Evolutionary conservation across 345 rosid genomes (phyloP), one percentile per base, ranked within the genome.

Genomic region (Raphanus raphanistrum): DNA sequence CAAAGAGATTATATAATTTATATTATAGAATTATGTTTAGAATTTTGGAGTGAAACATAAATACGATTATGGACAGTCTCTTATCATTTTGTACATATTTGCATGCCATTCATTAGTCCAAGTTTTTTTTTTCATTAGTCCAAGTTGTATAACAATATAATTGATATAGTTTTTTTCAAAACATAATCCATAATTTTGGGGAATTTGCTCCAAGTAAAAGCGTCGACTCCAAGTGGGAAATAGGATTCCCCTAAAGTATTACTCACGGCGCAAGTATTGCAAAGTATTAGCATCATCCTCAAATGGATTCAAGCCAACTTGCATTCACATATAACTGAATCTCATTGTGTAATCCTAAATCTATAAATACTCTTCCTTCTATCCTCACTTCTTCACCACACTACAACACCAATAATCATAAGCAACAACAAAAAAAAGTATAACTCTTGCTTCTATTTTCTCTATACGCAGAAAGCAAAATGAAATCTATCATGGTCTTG

Each of bases 191-290:
- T 12, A 38, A 21, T 67, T 57, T 75, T 41, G 31, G 60, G 72
- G 72, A 75, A 38, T 58, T 38, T 74, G 71, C 29, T 74, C 57
- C 28, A 66, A 13, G 69, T 33, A 48, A 27, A 74, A 54, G 71
- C 71, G 58, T 54, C 38, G 26, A 25, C 71, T 35, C 71, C 71
- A 74, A 74, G 71, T 65, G 65, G 78, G 35, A 35, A 50, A 52
- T 12, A 64, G 63, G 5, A 73, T 31, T 5, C 5, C 16, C 45
- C 21, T 45, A 61, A 4, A 48, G 13, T 48, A 48, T 13, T 48
- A 48, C 54, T 50, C 70, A 70, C 65, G 70, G 80, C 80, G 75
- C 70, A 76, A 76, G 74, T 36, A 76, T 70, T 76, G 80, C 70
- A 17, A 54, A 55, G 17, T 71, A 62, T 63, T 28, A 35, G 36